phyloP scores from a whole-genome alignment of 2,329 filamentous ascomycete genomes.

The Tolypocladium tundrense region DNA sequence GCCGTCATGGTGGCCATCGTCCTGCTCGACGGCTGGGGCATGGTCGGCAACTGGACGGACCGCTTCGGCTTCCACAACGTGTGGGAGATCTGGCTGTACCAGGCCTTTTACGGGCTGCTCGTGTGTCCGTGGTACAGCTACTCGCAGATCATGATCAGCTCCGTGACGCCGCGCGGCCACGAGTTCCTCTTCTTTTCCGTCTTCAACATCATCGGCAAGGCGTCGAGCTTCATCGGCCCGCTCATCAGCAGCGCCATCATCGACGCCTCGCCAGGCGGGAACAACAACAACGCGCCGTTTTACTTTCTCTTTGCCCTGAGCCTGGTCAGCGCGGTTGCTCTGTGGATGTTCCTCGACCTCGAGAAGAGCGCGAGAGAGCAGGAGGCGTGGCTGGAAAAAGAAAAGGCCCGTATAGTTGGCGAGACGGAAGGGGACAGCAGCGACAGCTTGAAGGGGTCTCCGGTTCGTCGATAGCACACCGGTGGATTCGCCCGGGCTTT shows the following conservation, averaged over 20 bases:
- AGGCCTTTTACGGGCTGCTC: constrained; percentile 52
- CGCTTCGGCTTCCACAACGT: constrained; percentile 33
- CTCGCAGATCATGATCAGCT: constrained; percentile 60
- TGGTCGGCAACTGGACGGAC: constrained; percentile 35
- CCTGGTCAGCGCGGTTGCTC: constrained; percentile 39
- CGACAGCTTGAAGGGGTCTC: not conserved
- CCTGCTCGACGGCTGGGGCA: constrained; percentile 41
- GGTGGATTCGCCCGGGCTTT: too few species aligned
- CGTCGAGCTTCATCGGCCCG: constrained; percentile 57
- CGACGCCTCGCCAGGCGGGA: constrained; percentile 41
- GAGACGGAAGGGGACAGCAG: not conserved
- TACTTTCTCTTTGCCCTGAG: constrained; percentile 55
- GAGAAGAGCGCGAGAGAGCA: constrained; percentile 51
- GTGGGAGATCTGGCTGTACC: constrained; percentile 36
- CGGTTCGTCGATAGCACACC: not conserved
- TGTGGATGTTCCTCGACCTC: constrained; percentile 48
- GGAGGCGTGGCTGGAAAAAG: constrained; percentile 24
- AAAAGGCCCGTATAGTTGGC: not conserved
- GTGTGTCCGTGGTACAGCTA: constrained; percentile 64
- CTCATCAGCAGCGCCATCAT: constrained; percentile 61
- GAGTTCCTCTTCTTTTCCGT: constrained; percentile 63
- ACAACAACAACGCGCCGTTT: constrained; percentile 52
- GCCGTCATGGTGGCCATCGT: constrained; percentile 51
- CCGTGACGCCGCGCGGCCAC: constrained; percentile 57
- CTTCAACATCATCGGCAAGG: constrained; percentile 60